Evolutionary conservation across 331 rosid species (phyloP), one percentile per base, ranked within the genome.

Genomic region (Erythrophleum ivorense): DNA sequence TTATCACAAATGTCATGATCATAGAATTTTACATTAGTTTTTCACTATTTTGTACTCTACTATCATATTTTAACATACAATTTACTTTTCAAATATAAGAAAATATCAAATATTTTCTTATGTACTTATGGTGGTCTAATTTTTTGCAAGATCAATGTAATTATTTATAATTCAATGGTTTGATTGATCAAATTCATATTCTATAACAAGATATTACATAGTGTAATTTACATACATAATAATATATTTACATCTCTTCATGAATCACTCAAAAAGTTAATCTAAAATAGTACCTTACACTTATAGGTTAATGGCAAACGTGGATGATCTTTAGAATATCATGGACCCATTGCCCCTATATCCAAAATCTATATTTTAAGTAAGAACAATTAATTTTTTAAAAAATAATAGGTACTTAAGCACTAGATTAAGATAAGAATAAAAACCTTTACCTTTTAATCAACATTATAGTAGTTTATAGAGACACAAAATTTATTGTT

Each of bases 381-480:
- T 71, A 65, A 77, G 15, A 40, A 82, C 66, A 75, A 21, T 15
- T 34, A 53, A 9, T 78, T 70, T 59, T 14, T 24, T 68, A 34
- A 68, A 65, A 73, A 59, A 21, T 15, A 7, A 40, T 10, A 45
- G 77, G 48, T 46, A 58, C 40, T 2, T 45, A 53, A 77, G 40
- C 59, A 24, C 6, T 24, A 48, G 65, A 64, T 31, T 57, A 48
- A 77, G 63, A 73, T 18, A 50, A 41, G 67, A 67, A 81, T 59
- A 52, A 52, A 80, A 73, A 31, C 58, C 77, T 71, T 6, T 83
- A 96, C 99, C 95, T 91, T 88, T 69, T 91, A 97, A 10, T 93
- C 97, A 64, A 96, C 99, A 3, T 96, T 96, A 78, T 98, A 95
- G 86, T 96, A 96, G 80, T 96, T 98, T 82, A 96, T 97, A 82